A percentile compares a stretch with the other conserved stretches of the same genome.
phyloP scores from a whole-genome alignment of 1,284 basidiomycete species.

The Chondrostereum purpureum region DNA sequence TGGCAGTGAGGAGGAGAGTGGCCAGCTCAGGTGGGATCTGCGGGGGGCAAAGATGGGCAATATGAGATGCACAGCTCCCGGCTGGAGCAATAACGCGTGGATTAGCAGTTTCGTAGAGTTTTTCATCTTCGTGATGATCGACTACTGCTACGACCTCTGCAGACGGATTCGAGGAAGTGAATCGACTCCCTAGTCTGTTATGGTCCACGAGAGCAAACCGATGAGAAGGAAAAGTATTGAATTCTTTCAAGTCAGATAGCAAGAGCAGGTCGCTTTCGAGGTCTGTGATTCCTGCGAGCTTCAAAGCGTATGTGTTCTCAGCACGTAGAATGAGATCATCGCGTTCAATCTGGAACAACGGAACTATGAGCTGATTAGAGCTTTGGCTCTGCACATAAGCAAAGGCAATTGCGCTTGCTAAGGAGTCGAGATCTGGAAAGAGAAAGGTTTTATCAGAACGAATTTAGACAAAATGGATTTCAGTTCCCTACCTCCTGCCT shows the following conservation, averaged over 20 bases:
- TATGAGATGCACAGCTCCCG: conserved; percentile 79
- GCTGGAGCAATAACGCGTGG: conserved; percentile 63
- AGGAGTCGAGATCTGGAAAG: conserved; percentile 74
- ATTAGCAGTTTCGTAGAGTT: conserved; percentile 56
- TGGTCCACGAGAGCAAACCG: conserved; percentile 86
- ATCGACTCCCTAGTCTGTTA: conserved; percentile 64
- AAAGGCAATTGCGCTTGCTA: conserved; percentile 79
- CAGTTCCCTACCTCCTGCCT: conserved; percentile 71
- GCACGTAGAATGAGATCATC: conserved; percentile 73
- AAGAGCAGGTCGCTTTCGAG: conserved; percentile 49
- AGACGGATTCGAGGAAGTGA: conserved; percentile 25
- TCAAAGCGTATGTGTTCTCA: conserved; percentile 80
- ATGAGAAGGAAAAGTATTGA: conserved; percentile 47
- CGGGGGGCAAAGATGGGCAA: conserved; percentile 45
- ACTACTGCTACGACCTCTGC: conserved; percentile 69
- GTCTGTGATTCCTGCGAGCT: conserved; percentile 44
- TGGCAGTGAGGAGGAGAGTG: conserved; percentile 71
- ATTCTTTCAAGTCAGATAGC: conserved; percentile 46
- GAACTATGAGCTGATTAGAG: conserved; percentile 45
- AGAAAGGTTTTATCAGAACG: not conserved
- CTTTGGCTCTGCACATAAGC: conserved; percentile 62
- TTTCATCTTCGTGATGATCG: conserved; percentile 94
- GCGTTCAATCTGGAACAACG: conserved; percentile 69
- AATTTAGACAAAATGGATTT: conserved; percentile 4
- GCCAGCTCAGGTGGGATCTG: conserved; percentile 48